Percentiles rank a stretch among this genome's conserved stretches.
These are phyloP conservation scores for Rhizodiscina lignyota DNA, from an alignment of 495 filamentous ascomycete species.

Conservation along the genomic window DNA sequence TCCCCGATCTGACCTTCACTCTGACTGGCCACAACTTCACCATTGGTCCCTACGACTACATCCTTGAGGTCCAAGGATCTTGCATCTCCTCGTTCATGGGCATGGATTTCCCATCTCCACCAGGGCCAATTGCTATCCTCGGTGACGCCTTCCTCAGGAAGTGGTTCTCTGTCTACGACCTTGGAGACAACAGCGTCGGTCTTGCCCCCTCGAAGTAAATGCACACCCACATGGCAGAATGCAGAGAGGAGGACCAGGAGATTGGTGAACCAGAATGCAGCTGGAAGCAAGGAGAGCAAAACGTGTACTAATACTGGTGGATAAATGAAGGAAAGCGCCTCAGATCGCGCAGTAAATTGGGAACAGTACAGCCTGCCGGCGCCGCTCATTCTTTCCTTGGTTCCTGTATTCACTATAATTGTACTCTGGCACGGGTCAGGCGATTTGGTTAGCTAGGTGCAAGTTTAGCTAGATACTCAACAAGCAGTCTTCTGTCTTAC, in stretches of 20 bases:
- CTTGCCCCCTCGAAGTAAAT: conserved; percentile 64
- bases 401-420: too few relatives aligned
- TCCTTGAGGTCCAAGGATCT: conserved; percentile 83
- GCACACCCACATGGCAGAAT: not conserved
- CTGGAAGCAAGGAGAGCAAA: too few relatives aligned
- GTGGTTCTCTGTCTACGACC: conserved; percentile 95
- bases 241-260: not conserved
- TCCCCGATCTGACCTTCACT: conserved; percentile 81
- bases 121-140: conserved; percentile 86
- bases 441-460: too few relatives aligned
- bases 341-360: too few relatives aligned
- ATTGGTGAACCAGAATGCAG: too few relatives aligned
- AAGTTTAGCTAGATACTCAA: too few relatives aligned
- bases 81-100: conserved; percentile 98
- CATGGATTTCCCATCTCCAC: conserved; percentile 88
- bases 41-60: conserved; percentile 81
- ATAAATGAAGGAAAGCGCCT: too few relatives aligned
- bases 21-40: conserved; percentile 81
- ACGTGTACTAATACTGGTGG: too few relatives aligned
- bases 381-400: too few relatives aligned
- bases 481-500: too few relatives aligned
- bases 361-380: too few relatives aligned
- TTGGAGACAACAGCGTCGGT: conserved; percentile 69
- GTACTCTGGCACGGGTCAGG: too few relatives aligned
- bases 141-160: conserved; percentile 94